Conservation (phyloP, 2,329 filamentous ascomycete species). For the Fusarium phyllophilum region DNA sequence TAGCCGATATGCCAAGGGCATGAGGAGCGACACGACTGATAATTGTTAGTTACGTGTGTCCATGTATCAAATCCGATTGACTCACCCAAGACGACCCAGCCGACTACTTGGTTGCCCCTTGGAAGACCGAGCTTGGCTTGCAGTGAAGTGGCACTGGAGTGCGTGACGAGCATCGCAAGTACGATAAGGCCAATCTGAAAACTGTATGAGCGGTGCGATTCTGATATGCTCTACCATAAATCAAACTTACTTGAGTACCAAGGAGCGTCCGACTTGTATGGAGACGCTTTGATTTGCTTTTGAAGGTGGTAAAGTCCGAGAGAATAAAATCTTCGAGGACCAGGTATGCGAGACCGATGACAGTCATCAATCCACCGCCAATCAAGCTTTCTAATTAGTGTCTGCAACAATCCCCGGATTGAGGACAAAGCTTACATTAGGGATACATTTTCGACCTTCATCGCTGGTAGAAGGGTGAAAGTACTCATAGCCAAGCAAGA, state of each 20-base stretch:
- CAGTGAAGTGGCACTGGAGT: constrained; percentile 84
- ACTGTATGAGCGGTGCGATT: constrained; percentile 17
- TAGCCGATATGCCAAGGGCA: constrained; percentile 84
- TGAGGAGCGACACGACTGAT: constrained; percentile 75
- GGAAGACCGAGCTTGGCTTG: constrained; percentile 88
- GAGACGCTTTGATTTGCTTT: constrained; percentile 47
- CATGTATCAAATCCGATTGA: background rate
- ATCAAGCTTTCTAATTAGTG: constrained; percentile 63
- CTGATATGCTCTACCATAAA: background rate
- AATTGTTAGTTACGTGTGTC: constrained; percentile 24
- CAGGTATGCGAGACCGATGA: constrained; percentile 81
- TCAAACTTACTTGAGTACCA: constrained; percentile 68
- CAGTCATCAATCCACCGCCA: constrained; percentile 82
- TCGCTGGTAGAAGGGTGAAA: constrained; percentile 88
- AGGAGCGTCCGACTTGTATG: constrained; percentile 67
- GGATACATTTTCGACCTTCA: constrained; percentile 81
- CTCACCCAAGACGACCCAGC: constrained; percentile 81
- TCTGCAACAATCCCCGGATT: background rate
- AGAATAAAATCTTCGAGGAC: constrained; percentile 75
- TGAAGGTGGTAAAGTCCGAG: constrained; percentile 53
- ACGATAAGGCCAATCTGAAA: constrained; percentile 77
- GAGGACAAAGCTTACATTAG: constrained; percentile 69
- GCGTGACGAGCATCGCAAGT: constrained; percentile 85
- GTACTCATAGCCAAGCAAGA: constrained; percentile 86
- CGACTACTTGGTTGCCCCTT: constrained; percentile 85